Evolutionary conservation across 1,139 yeast species (phyloP).

Genomic region (Candida sp.): DNA sequence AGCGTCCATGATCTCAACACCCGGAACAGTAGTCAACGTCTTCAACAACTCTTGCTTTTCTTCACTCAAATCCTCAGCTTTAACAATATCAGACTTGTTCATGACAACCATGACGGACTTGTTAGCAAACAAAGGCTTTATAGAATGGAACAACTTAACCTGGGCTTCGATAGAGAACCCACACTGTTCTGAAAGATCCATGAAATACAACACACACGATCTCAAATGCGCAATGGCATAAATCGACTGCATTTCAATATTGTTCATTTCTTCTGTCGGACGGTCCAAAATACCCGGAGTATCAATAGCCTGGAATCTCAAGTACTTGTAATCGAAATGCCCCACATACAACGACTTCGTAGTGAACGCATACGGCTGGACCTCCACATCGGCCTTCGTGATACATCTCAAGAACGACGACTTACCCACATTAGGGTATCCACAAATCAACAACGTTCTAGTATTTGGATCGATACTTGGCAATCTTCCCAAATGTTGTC

Average conservation of each 20-base stretch:
- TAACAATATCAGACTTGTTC: slow-evolving; percentile 92
- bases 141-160: slow-evolving; percentile 94
- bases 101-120: slow-evolving; percentile 95
- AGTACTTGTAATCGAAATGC: slow-evolving; percentile 96
- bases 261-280: slow-evolving; percentile 99
- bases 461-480: slow-evolving; percentile 99
- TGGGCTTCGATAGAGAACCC: slow-evolving; percentile 98
- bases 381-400: slow-evolving; percentile 98
- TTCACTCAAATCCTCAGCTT: slow-evolving; percentile 79
- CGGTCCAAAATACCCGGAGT: slow-evolving; percentile 99
- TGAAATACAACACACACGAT: slow-evolving; percentile 94
- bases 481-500: slow-evolving; percentile 98
- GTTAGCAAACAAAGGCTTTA: slow-evolving; percentile 96
- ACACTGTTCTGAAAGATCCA: slow-evolving; percentile 99
- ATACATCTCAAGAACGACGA: slow-evolving; percentile 92
- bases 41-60: slow-evolving; percentile 77
- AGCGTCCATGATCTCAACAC: slow-evolving; percentile 91
- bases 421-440: slow-evolving; percentile 99
- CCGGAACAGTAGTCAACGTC: slow-evolving; percentile 64
- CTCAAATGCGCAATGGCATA: slow-evolving; percentile 98
- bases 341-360: slow-evolving; percentile 96
- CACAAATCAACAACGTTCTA: slow-evolving; percentile 95
- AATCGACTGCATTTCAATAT: slow-evolving; percentile 99
- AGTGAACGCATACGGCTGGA: slow-evolving; percentile 98
- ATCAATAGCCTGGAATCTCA: slow-evolving; percentile 98